Percentiles rank a stretch among this genome's conserved stretches.
phyloP scores from a whole-genome alignment of 768 basidiomycete species.

The Leccinum rimulosum region DNA sequence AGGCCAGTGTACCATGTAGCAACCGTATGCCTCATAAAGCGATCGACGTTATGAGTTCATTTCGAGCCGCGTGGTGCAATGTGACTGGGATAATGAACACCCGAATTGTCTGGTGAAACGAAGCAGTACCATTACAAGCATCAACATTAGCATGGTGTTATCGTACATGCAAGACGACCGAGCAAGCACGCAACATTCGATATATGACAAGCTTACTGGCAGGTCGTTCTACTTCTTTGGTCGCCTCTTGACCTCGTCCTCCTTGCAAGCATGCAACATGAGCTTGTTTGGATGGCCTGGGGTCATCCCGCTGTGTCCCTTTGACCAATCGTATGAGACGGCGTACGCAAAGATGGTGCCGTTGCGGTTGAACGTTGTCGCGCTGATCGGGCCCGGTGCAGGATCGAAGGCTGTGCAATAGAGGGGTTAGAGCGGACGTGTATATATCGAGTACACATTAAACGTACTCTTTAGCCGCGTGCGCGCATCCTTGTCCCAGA shows the following conservation, averaged over 20 bases:
- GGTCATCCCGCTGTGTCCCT: constrained; percentile 85
- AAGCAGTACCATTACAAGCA: background rate
- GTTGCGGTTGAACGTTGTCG: constrained; percentile 82
- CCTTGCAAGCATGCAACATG: constrained; percentile 82
- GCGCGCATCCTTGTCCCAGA: constrained; percentile 93
- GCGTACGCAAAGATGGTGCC: constrained; percentile 91
- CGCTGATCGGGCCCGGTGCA: constrained; percentile 71
- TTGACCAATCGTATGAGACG: constrained; percentile 92
- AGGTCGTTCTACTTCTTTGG: constrained; percentile 30
- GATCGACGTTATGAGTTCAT: background rate
- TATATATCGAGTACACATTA: background rate
- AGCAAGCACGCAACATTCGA: constrained; percentile 4
- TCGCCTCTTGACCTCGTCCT: constrained; percentile 80
- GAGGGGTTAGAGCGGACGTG: constrained; percentile 2
- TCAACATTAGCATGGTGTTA: background rate
- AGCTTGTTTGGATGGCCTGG: constrained; percentile 69
- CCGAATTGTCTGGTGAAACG: background rate
- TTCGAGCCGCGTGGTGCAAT: background rate
- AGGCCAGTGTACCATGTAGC: background rate
- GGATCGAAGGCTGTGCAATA: constrained; percentile 64
- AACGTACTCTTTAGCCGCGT: constrained; percentile 82
- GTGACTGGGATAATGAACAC: background rate
- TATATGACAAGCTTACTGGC: constrained; percentile 3
- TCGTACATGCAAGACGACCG: constrained; percentile 13
- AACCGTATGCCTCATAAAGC: too few species aligned